These are phyloP conservation scores for Thraustochytrium sp. DNA, from an alignment of 352 stramenopile genomes.

Conservation along the genomic window DNA sequence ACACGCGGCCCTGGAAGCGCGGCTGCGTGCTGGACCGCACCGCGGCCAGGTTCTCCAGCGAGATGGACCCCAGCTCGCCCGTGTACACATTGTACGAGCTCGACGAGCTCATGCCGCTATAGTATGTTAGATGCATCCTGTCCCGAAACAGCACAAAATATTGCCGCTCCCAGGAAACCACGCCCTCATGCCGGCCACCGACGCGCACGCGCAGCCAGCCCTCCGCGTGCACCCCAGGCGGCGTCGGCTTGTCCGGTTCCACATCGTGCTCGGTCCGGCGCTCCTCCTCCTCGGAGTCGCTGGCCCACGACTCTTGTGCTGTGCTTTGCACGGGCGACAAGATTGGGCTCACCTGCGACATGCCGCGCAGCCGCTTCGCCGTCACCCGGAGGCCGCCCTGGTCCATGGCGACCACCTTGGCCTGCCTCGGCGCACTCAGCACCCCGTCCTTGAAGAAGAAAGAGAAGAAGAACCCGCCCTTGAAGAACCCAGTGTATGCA, in stretches of 20 bases:
- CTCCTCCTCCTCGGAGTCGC: too few species aligned
- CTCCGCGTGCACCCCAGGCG: not conserved
- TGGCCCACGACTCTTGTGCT: too few species aligned
- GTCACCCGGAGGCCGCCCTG: not conserved
- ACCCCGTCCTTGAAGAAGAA: not conserved
- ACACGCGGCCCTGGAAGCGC: not conserved
- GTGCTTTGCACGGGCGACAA: too few species aligned
- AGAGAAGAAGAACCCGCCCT: too few species aligned
- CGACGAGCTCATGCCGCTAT: not conserved
- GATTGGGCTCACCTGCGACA: not conserved
- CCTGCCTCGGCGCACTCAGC: not conserved
- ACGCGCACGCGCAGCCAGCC: conserved; percentile 8
- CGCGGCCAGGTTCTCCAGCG: not conserved
- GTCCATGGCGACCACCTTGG: not conserved
- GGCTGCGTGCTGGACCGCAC: not conserved
- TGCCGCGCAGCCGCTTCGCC: not conserved
- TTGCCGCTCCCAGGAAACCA: not conserved
- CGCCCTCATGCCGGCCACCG: not conserved
- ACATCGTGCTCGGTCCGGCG: not conserved
- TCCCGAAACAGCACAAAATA: conserved; percentile 4
- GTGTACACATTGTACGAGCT: conserved; percentile 38
- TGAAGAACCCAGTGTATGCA: not conserved
- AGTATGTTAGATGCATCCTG: not conserved
- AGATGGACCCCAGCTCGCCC: conserved; percentile 16
- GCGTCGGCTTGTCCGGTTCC: not conserved